Evolutionary conservation across 192 early-diverging fungal species (phyloP), one percentile per base, ranked within the genome.

Genomic region (Coemansia sp.): DNA sequence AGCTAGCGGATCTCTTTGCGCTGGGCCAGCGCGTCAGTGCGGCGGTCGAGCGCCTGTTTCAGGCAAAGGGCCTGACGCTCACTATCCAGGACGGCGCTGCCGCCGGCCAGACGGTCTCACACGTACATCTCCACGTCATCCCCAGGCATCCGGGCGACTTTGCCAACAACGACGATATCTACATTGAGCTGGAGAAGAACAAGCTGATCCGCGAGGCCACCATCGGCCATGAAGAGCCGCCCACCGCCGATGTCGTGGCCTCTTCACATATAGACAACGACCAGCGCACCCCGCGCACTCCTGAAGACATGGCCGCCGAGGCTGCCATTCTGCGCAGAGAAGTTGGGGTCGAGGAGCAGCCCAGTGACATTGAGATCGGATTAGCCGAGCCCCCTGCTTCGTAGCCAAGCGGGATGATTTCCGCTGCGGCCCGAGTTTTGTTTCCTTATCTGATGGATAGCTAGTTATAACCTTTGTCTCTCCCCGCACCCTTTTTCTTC

Each of bases 51-150:
- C 80, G 80, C 47, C 73, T 92, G 63, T 94, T 88, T 61, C 71
- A 78, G 5, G 92, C 85, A 6, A 80, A 88, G 41, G 85, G 89
- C 2, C 77, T 97, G 43, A 96, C 95, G 5, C 67, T 97, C 45
- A 89, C 90, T 13, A 87, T 96, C 15, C 79, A 88, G 87, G 93
- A 95, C 75, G 91, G 93, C 4, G 76, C 85, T 0, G 72, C 70
- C 21, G 91, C 93, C 7, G 92, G 89, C 6, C 90, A 94, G 74
- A 85, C 94, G 19, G 94, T 98, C 6, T 86, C 91, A 10, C 97
- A 98, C 77, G 90, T 92, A 8, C 97, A 98, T 65, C 74, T 97
- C 36, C 97, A 98, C 76, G 67, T 98, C 32, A 93, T 98, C 46
- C 95, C 96, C 43, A 86, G 96, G 10, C 81, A 74, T 41, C 67